These are phyloP conservation scores for Gossypium davidsonii DNA, from an alignment of 441 rosid species.

Conservation along the genomic window DNA sequence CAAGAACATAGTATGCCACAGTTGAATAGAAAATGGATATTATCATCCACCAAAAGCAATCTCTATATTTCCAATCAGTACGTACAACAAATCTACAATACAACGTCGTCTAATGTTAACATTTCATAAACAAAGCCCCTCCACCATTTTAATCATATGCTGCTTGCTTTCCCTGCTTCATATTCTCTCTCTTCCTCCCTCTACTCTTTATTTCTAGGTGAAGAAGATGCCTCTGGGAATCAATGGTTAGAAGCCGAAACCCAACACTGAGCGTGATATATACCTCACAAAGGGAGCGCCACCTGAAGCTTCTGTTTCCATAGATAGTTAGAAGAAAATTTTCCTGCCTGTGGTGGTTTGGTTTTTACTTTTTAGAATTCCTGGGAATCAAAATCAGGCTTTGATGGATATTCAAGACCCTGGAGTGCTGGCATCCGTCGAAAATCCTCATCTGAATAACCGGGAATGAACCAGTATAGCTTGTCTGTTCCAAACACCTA, in stretches of 20 bases:
- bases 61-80: conserved; percentile 20
- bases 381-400: conserved; percentile 62
- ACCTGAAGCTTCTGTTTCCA: conserved; percentile 13
- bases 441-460: conserved; percentile 72
- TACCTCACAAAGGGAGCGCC: conserved; percentile 12
- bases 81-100: conserved; percentile 17
- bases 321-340: conserved; percentile 24
- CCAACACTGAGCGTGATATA: conserved; percentile 7
- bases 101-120: conserved; percentile 2
- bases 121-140: conserved; percentile 6
- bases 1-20: neutral
- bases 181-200: neutral
- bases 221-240: conserved; percentile 11
- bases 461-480: conserved; percentile 61
- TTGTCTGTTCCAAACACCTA: conserved; percentile 75
- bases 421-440: conserved; percentile 69
- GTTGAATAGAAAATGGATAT: neutral
- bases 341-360: conserved; percentile 6
- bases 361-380: conserved; percentile 40
- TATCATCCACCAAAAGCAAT: neutral
- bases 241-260: conserved; percentile 19
- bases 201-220: conserved; percentile 12
- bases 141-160: conserved; percentile 6
- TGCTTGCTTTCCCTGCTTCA: neutral
- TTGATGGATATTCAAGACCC: conserved; percentile 76